phyloP scores from a whole-genome alignment of 805 yeast species.

The Zygosaccharomyces bisporus region DNA sequence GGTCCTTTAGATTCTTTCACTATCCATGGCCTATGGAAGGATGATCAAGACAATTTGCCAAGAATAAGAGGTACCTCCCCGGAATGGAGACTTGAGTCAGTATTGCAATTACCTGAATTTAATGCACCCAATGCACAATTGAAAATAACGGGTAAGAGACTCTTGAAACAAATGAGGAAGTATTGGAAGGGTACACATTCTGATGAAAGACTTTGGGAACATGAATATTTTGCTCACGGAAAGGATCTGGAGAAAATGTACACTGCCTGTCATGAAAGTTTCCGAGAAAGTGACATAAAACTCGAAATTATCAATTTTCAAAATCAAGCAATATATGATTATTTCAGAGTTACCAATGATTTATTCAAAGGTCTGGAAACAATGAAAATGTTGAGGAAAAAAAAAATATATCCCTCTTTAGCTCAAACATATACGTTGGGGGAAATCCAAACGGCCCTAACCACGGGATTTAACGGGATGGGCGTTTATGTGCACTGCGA shows the following conservation, averaged over 20 bases:
- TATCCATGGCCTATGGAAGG: slow-evolving; percentile 80
- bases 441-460: slow-evolving; percentile 49
- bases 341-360: slow-evolving; percentile 51
- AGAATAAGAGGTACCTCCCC: not conserved
- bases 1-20: slow-evolving; percentile 68
- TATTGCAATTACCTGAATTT: not conserved
- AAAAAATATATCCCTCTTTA: slow-evolving; percentile 64
- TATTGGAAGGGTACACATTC: slow-evolving; percentile 69
- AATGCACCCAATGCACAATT: slow-evolving; percentile 5
- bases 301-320: slow-evolving; percentile 2
- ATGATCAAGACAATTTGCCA: slow-evolving; percentile 39
- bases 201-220: slow-evolving; percentile 69
- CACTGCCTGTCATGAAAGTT: slow-evolving; percentile 55
- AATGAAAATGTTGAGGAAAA: slow-evolving; percentile 54
- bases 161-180: slow-evolving; percentile 52
- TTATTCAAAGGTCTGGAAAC: slow-evolving; percentile 60
- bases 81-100: not conserved
- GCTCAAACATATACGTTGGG: slow-evolving; percentile 50
- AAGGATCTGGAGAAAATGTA: slow-evolving; percentile 64
- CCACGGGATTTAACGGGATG: slow-evolving; percentile 44
- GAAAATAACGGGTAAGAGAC: slow-evolving; percentile 44
- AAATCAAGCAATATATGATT: slow-evolving; percentile 52
- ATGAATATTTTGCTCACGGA: slow-evolving; percentile 87
- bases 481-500: slow-evolving; percentile 57
- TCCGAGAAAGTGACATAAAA: slow-evolving; percentile 11